These are phyloP conservation scores for Dictyostelium intermedium DNA, from an alignment of 78 protist species.

Conservation along the genomic window DNA sequence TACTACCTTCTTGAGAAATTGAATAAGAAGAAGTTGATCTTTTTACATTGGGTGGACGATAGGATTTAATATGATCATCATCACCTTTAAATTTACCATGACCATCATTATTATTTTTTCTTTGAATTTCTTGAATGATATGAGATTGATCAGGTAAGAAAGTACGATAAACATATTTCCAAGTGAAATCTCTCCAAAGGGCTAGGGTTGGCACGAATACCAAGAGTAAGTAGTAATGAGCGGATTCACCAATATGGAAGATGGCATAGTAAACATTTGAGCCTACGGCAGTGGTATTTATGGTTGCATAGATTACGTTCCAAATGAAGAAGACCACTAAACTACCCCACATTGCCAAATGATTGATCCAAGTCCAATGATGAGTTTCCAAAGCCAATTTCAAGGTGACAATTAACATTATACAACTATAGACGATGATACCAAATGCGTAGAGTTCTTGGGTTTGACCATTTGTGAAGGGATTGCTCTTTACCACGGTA, in stretches of 20 bases:
- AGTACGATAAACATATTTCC: constrained; percentile 15
- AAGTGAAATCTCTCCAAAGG: constrained; percentile 16
- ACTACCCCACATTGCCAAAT: constrained; percentile 58
- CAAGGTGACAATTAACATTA: not conserved
- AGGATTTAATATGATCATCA: not conserved
- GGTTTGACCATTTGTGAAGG: constrained; percentile 27
- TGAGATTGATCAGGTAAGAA: constrained; percentile 32
- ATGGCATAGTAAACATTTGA: constrained; percentile 6
- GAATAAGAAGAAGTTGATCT: constrained; percentile 5
- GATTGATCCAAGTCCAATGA: constrained; percentile 72
- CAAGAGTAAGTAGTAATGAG: not conserved
- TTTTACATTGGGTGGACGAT: not conserved
- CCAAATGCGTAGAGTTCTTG: not conserved
- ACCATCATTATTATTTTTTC: not conserved
- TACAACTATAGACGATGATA: constrained; percentile 8
- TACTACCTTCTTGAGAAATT: not conserved
- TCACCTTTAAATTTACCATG: not conserved
- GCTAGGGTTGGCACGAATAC: not conserved
- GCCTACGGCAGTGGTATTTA: not conserved
- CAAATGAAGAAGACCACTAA: constrained; percentile 37
- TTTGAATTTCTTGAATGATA: constrained; percentile 51
- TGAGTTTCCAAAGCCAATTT: constrained; percentile 73
- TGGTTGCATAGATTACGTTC: constrained; percentile 23
- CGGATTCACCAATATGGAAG: not conserved
- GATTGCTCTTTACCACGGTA: not conserved